These are phyloP conservation scores for Calonectria leucothoes DNA, from an alignment of 2,329 filamentous ascomycete genomes.

Conservation along the genomic window DNA sequence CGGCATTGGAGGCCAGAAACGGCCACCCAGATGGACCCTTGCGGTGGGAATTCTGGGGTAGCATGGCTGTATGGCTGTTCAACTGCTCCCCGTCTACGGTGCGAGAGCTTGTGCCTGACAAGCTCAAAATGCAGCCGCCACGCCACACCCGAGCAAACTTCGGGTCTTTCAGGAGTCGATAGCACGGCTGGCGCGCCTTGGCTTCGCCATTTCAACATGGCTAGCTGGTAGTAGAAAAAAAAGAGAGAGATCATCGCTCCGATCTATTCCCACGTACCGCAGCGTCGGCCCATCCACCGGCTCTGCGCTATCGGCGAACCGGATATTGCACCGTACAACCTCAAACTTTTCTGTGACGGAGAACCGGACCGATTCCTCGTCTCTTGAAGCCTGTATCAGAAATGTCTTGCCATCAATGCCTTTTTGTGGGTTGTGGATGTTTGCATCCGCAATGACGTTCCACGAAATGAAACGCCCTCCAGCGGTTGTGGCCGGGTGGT, in stretches of 20 bases:
- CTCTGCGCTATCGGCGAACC: constrained; percentile 1
- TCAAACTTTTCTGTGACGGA: constrained; percentile 27
- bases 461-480: constrained; percentile 14
- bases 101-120: not conserved
- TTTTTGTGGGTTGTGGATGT: not conserved
- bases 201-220: not conserved
- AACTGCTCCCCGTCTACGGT: not conserved
- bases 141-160: not conserved
- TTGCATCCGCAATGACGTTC: constrained; percentile 18
- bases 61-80: not conserved
- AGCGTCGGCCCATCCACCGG: constrained; percentile 17
- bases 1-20: not conserved
- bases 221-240: no score
- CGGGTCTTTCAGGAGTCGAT: constrained; percentile 17
- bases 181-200: not conserved
- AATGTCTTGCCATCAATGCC: constrained; percentile 17
- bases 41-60: constrained; percentile 14
- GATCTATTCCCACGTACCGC: constrained; percentile 11
- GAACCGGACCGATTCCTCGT: constrained; percentile 24
- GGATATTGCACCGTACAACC: constrained; percentile 23
- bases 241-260: not conserved
- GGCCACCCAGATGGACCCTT: not conserved
- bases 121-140: not conserved
- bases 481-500: not conserved
- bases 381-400: constrained; percentile 1